These are phyloP conservation scores for Lactarius trivialis DNA, from an alignment of 768 basidiomycete species.

Conservation along the genomic window DNA sequence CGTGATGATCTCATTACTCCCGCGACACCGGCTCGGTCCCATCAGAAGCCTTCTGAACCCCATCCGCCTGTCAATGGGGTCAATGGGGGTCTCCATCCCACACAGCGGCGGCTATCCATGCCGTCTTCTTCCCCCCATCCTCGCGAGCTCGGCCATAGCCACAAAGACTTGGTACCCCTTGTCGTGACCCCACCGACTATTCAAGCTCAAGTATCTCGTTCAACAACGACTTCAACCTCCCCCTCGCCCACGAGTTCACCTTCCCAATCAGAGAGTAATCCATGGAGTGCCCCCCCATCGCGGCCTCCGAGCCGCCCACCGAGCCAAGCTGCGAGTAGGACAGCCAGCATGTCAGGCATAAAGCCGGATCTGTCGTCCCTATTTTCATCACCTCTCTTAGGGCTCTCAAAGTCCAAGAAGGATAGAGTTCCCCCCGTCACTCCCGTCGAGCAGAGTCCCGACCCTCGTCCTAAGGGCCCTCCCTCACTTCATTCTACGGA, in stretches of 20 bases:
- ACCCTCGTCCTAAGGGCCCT: slow-evolving; percentile 26
- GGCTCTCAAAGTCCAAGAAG: slow-evolving; percentile 13
- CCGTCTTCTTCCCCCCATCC: slow-evolving; percentile 49
- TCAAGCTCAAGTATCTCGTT: slow-evolving; percentile 26
- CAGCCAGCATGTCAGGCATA: slow-evolving; percentile 30
- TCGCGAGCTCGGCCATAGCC: slow-evolving; percentile 47
- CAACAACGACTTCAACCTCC: slow-evolving; percentile 38
- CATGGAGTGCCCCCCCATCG: slow-evolving; percentile 56
- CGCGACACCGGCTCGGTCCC: neutral
- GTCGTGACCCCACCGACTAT: slow-evolving; percentile 24
- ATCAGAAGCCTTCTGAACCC: slow-evolving; percentile 1
- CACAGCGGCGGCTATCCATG: slow-evolving; percentile 27
- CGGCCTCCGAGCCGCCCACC: slow-evolving; percentile 50
- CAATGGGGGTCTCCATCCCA: slow-evolving; percentile 17
- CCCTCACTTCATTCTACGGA: slow-evolving; percentile 50
- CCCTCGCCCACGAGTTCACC: slow-evolving; percentile 40
- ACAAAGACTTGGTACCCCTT: slow-evolving; percentile 37
- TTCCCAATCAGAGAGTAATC: slow-evolving; percentile 51
- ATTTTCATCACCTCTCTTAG: neutral
- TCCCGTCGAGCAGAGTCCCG: slow-evolving; percentile 12
- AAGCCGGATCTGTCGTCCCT: slow-evolving; percentile 21
- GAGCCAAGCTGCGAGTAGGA: slow-evolving; percentile 40
- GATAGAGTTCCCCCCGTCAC: slow-evolving; percentile 6
- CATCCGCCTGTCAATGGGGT: slow-evolving; percentile 20
- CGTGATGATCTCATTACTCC: slow-evolving; percentile 11